Conservation (phyloP, 164 flowering plant species). For the Dillenia turbinata region DNA sequence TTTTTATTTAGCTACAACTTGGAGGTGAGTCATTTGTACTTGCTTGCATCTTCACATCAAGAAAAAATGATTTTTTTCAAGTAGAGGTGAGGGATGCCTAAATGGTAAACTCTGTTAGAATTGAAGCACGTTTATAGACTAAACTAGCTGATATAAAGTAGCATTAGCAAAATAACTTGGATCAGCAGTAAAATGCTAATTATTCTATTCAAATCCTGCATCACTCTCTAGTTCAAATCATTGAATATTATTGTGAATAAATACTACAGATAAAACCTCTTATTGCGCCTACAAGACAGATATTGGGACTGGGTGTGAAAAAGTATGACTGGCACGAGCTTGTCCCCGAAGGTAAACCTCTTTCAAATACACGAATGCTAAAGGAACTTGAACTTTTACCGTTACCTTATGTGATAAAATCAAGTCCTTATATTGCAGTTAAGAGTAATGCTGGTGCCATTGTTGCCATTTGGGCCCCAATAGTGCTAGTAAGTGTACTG, state of each 20-base stretch:
- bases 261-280: constrained; percentile 82
- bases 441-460: constrained; percentile 86
- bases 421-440: constrained; percentile 37
- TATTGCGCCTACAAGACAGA: constrained; percentile 74
- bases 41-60: neutral
- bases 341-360: constrained; percentile 70
- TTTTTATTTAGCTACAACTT: constrained; percentile 77
- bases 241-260: constrained; percentile 2
- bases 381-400: neutral
- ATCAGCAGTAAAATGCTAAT: no score
- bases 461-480: constrained; percentile 91
- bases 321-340: constrained; percentile 86
- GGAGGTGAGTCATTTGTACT: constrained; percentile 45
- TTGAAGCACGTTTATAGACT: no score
- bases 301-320: constrained; percentile 61
- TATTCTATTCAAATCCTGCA: no score
- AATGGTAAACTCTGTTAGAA: no score
- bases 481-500: constrained; percentile 66
- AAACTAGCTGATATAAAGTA: no score
- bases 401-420: neutral
- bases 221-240: neutral
- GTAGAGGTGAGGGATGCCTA: no score
- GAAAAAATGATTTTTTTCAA: no score
- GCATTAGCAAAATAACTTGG: no score
- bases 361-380: neutral